Evolutionary conservation across 345 rosid species (phyloP).

Genomic region (Fremontodendron californicum): DNA sequence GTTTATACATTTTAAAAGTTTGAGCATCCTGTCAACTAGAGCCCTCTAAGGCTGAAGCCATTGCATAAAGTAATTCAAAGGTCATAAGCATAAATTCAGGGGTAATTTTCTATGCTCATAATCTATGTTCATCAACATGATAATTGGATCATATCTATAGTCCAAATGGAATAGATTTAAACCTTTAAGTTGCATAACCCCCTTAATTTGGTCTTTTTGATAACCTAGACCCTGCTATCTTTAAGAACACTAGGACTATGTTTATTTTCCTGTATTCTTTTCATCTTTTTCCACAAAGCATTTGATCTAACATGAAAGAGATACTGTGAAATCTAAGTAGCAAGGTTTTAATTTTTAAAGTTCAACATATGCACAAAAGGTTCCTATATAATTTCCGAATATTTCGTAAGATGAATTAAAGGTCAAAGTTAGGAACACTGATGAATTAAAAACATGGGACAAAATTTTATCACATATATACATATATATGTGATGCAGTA

Average conservation of each 20-base stretch:
- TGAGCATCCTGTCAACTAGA: background rate
- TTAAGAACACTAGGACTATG: background rate
- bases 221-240: background rate
- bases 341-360: background rate
- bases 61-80: background rate
- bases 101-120: background rate
- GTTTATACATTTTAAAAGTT: background rate
- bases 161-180: background rate
- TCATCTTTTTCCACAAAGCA: background rate
- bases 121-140: background rate
- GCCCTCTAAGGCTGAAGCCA: background rate
- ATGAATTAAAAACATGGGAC: background rate
- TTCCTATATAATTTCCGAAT: background rate
- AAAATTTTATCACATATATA: background rate
- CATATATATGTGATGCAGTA: background rate
- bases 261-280: background rate
- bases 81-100: background rate
- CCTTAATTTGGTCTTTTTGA: background rate
- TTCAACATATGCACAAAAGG: background rate
- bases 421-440: background rate
- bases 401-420: background rate
- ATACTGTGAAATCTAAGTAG: background rate
- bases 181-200: background rate
- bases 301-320: background rate
- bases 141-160: background rate